Base-by-base conservation (phyloP, 1,139 yeast species). In the Suhomyces anneliseae region DNA sequence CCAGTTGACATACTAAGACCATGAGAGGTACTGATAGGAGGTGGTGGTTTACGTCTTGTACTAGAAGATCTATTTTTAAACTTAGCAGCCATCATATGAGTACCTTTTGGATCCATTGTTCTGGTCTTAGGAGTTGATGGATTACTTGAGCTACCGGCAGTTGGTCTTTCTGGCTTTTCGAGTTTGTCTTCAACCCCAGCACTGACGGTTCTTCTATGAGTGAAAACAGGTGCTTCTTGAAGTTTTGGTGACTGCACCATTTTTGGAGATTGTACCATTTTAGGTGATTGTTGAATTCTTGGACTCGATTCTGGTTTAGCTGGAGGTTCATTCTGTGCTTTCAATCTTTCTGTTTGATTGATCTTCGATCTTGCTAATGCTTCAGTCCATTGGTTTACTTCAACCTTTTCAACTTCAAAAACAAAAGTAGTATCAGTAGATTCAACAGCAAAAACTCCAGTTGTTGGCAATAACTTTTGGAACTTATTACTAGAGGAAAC, bases 391-490 rank as follows among this genome's bases (percentile, higher is more conserved):
- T 67, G 61, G 32, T 71, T 66, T 0, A 82, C 71, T 38, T 81
- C 85, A 39, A 60, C 66, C 51, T 75, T 79, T 40, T 80, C 83
- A n/a, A 77, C 84, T 56, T 83, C 87, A 64, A 81, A 79, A 3
- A 76, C 71, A 52, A 79, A 73, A 0, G 85, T 72, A 3, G 78
- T 68, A 7, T 61, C 64, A 34, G 61, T 60, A 0, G 85, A 79
- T 48, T 73, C 72, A 34, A 83, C 74, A 0, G 83, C 85, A 69
- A 83, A 83, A 7, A 77, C 55, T 0, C 82, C 83, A 0, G 76
- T 66, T 3, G 71, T 64, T 0, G 78, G 72, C 4, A 71, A 45
- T 39, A 66, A 53, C 57, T 69, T 68, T 48, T 61, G 67, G 34
- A 68, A 62, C 50, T 65, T 67, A 27, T 64, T 55, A 24, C 55